Evolutionary conservation across 2,329 filamentous ascomycete species (phyloP).

Genomic region (Byssoonygena ceratinophila): DNA sequence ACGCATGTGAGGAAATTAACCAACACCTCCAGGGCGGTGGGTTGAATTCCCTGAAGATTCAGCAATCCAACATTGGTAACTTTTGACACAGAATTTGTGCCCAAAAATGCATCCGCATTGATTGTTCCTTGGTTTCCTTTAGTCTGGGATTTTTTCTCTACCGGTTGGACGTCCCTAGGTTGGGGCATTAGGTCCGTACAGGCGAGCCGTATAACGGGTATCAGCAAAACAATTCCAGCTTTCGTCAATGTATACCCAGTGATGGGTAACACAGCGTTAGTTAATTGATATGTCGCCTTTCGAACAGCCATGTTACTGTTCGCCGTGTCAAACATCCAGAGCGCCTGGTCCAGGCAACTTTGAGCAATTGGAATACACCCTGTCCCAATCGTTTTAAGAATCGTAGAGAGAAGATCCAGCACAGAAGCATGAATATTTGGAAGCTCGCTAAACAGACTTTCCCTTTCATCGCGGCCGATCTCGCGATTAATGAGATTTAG

Average conservation of each 20-base stretch:
- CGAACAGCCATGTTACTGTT: constrained; percentile 46
- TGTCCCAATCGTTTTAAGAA: constrained; percentile 50
- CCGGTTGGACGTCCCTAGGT: constrained; percentile 28
- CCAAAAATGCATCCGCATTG: constrained; percentile 65
- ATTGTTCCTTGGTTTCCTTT: constrained; percentile 39
- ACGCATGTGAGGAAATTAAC: constrained; percentile 51
- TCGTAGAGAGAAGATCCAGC: constrained; percentile 50
- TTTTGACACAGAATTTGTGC: constrained; percentile 29
- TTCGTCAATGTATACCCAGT: constrained; percentile 59
- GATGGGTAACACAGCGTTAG: constrained; percentile 48
- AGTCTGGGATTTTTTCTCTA: constrained; percentile 23
- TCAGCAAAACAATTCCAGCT: constrained; percentile 52
- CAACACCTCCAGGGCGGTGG: constrained; percentile 53
- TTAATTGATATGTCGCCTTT: constrained; percentile 48
- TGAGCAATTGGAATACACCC: constrained; percentile 51
- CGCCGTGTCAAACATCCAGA: constrained; percentile 57
- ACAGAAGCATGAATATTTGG: constrained; percentile 63
- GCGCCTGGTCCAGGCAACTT: constrained; percentile 58
- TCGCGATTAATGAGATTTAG: constrained; percentile 56
- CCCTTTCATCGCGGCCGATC: constrained; percentile 68
- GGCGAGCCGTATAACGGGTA: constrained; percentile 53
- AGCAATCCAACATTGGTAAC: neutral
- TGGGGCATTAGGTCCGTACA: constrained; percentile 61
- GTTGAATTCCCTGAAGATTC: constrained; percentile 36
- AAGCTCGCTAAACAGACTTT: constrained; percentile 62